Percentiles rank a stretch among this genome's conserved stretches.
phyloP scores from a whole-genome alignment of 306 rosid genomes.

The Vachellia collinsii region DNA sequence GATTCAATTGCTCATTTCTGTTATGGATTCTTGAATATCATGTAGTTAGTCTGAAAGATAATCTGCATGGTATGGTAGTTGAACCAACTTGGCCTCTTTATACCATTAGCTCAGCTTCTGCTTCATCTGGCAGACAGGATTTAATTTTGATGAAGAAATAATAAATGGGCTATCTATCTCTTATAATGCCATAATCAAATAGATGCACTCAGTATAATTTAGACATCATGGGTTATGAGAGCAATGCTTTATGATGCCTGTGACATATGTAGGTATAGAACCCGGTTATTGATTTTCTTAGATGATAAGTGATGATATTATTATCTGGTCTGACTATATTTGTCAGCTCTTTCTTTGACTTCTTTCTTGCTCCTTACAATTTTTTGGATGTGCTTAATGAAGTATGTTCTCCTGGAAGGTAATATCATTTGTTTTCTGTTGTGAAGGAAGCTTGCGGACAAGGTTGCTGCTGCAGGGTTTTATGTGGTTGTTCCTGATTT shows the following conservation, averaged over 20 bases:
- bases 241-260: background rate
- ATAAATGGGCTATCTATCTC: background rate
- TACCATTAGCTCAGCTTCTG: slow-evolving; percentile 2
- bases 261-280: slow-evolving; percentile 2
- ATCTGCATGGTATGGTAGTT: background rate
- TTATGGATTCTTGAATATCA: background rate
- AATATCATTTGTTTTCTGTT: slow-evolving; percentile 29
- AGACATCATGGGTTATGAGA: background rate
- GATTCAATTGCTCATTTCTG: background rate
- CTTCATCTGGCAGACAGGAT: background rate
- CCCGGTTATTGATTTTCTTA: background rate
- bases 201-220: slow-evolving; percentile 1
- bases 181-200: background rate
- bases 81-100: background rate
- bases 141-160: background rate
- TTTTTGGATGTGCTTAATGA: background rate
- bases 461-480: slow-evolving; percentile 76
- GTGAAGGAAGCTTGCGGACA: slow-evolving; percentile 81
- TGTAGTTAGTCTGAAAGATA: background rate
- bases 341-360: background rate
- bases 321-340: slow-evolving; percentile 9
- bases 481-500: slow-evolving; percentile 75
- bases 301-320: background rate
- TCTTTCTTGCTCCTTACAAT: background rate
- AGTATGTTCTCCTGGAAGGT: background rate